phyloP scores from a whole-genome alignment of 2,329 filamentous ascomycete genomes.

The Hypoxylon rubiginosum region DNA sequence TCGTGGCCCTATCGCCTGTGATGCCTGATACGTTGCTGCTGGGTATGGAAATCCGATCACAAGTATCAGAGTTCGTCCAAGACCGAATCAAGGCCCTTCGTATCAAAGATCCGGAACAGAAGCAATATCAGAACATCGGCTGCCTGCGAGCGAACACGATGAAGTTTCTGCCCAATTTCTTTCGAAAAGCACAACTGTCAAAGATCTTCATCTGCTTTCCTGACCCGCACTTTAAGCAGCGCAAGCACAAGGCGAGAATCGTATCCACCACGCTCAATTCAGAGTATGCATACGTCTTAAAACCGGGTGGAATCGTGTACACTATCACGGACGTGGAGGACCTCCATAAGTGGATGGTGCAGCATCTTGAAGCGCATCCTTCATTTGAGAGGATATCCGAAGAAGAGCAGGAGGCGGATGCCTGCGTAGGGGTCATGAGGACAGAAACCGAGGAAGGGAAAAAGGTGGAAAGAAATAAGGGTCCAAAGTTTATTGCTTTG shows the following conservation, averaged over 20 bases:
- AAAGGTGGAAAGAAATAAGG: constrained; percentile 92
- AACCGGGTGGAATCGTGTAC: constrained; percentile 88
- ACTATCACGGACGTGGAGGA: constrained; percentile 98
- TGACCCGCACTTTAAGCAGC: constrained; percentile 96
- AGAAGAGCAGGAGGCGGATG: constrained; percentile 76
- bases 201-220: constrained; percentile 99
- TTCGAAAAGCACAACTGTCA: constrained; percentile 81
- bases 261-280: constrained; percentile 89
- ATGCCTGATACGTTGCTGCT: constrained; percentile 87
- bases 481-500: constrained; percentile 90
- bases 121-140: constrained; percentile 84
- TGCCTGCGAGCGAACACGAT: constrained; percentile 95
- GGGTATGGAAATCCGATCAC: constrained; percentile 91
- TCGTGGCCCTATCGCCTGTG: constrained; percentile 85
- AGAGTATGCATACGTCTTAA: constrained; percentile 91
- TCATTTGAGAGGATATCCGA: constrained; percentile 82
- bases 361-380: constrained; percentile 82
- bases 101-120: constrained; percentile 67
- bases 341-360: constrained; percentile 92
- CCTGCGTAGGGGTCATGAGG: constrained; percentile 80
- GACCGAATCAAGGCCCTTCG: constrained; percentile 88
- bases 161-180: constrained; percentile 99
- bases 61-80: constrained; percentile 91
- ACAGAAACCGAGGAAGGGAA: constrained; percentile 96
- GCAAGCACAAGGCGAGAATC: constrained; percentile 97